Evolutionary conservation across 2,329 filamentous ascomycete species (phyloP).

Genomic region (Talaromyces amestolkiae): DNA sequence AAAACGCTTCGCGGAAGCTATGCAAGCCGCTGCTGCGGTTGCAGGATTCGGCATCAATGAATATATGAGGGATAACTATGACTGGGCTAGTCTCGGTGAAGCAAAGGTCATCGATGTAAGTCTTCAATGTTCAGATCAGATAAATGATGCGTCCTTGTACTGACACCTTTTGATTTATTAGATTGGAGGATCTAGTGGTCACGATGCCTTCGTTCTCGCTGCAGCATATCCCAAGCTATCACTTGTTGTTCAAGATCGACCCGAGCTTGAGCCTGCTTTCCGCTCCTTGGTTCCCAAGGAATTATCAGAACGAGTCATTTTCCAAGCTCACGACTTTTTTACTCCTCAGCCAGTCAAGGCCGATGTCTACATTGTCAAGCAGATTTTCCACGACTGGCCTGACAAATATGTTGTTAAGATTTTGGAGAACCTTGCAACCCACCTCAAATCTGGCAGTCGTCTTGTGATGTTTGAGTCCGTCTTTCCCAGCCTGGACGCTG

Average conservation of each 20-base stretch:
- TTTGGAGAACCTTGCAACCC: background rate
- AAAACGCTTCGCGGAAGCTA: slow-evolving; percentile 1
- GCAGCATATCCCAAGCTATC: slow-evolving; percentile 5
- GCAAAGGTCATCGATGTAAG: slow-evolving; percentile 18
- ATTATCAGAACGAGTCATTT: slow-evolving; percentile 24
- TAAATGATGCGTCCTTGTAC: background rate
- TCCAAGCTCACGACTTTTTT: slow-evolving; percentile 22
- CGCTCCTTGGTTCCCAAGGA: background rate
- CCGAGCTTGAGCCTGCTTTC: background rate
- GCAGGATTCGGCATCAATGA: background rate
- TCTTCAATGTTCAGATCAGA: background rate
- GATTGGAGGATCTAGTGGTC: slow-evolving; percentile 19
- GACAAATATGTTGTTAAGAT: slow-evolving; percentile 13
- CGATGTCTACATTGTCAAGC: slow-evolving; percentile 5
- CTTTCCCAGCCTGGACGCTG: background rate
- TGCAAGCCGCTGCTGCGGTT: background rate
- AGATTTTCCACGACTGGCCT: slow-evolving; percentile 14
- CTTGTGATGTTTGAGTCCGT: slow-evolving; percentile 13
- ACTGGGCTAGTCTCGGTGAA: slow-evolving; percentile 17
- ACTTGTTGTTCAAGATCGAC: slow-evolving; percentile 18
- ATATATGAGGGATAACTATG: slow-evolving; percentile 4
- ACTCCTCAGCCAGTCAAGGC: slow-evolving; percentile 7
- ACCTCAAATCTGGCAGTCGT: slow-evolving; percentile 8
- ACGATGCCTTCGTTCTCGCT: slow-evolving; percentile 12
- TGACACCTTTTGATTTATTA: background rate